Conservation (phyloP, 352 stramenopile species). For the Pythium chondricola region DNA sequence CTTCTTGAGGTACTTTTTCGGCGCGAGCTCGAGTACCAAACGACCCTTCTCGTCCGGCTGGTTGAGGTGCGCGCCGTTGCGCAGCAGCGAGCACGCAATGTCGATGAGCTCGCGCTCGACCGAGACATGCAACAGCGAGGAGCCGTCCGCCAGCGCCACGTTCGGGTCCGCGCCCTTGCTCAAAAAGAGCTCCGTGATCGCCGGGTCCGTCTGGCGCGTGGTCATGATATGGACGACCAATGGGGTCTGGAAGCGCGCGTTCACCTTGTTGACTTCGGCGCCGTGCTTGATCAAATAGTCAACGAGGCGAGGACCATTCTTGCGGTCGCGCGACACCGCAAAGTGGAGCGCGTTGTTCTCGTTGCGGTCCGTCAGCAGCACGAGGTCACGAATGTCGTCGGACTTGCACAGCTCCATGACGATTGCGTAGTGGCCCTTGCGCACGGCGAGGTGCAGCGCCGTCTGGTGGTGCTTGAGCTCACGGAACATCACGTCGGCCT, state of each 20-base stretch:
- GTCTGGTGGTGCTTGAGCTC: slow-evolving; percentile 85
- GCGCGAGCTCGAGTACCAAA: slow-evolving; percentile 68
- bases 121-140: slow-evolving; percentile 75
- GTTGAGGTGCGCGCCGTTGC: slow-evolving; percentile 67
- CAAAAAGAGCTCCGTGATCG: slow-evolving; percentile 72
- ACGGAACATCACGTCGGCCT: slow-evolving; percentile 80
- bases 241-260: slow-evolving; percentile 68
- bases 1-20: slow-evolving; percentile 79
- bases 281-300: slow-evolving; percentile 83
- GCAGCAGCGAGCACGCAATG: slow-evolving; percentile 66
- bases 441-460: slow-evolving; percentile 71
- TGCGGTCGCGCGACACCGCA: slow-evolving; percentile 72
- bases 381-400: slow-evolving; percentile 49
- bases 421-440: slow-evolving; percentile 81
- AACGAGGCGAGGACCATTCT: slow-evolving; percentile 74
- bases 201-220: slow-evolving; percentile 73
- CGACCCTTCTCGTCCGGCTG: slow-evolving; percentile 60
- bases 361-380: slow-evolving; percentile 74
- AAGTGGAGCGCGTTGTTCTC: slow-evolving; percentile 85
- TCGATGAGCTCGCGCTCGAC: slow-evolving; percentile 80
- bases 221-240: slow-evolving; percentile 84
- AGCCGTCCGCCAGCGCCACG: slow-evolving; percentile 71
- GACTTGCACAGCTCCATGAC: slow-evolving; percentile 84
- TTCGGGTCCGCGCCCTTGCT: slow-evolving; percentile 57
- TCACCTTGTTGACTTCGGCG: slow-evolving; percentile 80